Evolutionary conservation across 2,329 filamentous ascomycete genomes (phyloP), one percentile per base, ranked within the genome.

Genomic region (Neopestalotiopsis rosae): DNA sequence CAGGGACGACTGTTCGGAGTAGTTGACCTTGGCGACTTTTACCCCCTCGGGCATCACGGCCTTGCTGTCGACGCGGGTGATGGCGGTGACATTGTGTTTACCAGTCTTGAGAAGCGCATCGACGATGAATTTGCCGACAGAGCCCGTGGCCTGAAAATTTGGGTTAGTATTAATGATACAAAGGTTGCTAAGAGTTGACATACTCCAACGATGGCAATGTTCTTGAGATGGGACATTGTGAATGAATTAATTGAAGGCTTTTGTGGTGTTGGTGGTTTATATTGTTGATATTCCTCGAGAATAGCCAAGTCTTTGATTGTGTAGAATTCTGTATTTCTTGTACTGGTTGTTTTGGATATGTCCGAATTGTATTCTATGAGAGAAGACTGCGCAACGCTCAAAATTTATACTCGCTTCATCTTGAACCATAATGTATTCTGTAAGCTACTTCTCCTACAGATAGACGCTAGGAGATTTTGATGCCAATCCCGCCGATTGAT

Each of bases 71-170:
- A 74, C 74, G 42, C 87, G 86, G 14, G 84, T 84, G 32, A 88
- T 77, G 20, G 85, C 87, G 0, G 86, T 89, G 38, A 89, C 79
- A 12, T 77, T 81, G 73, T 89, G 86, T 70, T 82, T 86, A 49
- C 84, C 84, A 1, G 81, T 81, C 13, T 81, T 74, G 5, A 88
- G 74, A 1, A 89, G 82, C 5, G 77, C 78, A 3, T 77, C 71
- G 2, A 80, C 72, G 38, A 87, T 76, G 66, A 79, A 73, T 4
- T 73, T 74, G 28, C 84, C 84, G 64, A 86, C 72, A 9, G 74
- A 78, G 49, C 84, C 85, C 40, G 79, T 79, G 14, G 81, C 83
- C 84, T 86, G 24, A n/a, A 24, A 24, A n/a, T 14, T 49, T 30
- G 6, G n/a, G 59, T 40, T 9, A 67, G 30, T 56, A 12, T 52